phyloP scores from a whole-genome alignment of 1,284 basidiomycete genomes.

The Violaceomyces palustris region DNA sequence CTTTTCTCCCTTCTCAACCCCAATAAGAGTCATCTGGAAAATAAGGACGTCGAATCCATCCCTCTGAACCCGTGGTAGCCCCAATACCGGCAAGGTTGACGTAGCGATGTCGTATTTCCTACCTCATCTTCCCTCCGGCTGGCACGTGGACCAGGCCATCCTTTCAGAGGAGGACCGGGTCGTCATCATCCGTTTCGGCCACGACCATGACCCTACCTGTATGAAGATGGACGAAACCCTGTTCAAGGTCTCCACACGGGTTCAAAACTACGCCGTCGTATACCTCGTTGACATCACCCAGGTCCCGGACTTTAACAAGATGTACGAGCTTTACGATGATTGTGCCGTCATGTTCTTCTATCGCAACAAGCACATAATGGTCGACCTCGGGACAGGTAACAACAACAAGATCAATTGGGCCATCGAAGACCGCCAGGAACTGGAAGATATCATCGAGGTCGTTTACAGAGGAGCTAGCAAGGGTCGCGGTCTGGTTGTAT shows the following conservation, averaged over 20 bases:
- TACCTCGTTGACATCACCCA: conserved; percentile 93
- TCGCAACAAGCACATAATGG: conserved; percentile 98
- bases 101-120: conserved; percentile 66
- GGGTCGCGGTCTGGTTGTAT: conserved; percentile 90
- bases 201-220: conserved; percentile 82
- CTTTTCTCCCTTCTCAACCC: no score
- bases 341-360: conserved; percentile 47
- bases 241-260: conserved; percentile 84
- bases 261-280: conserved; percentile 96
- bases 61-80: no score
- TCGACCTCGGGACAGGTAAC: conserved; percentile 97
- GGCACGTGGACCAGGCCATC: conserved; percentile 66
- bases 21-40: no score
- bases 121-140: conserved; percentile 73
- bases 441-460: conserved; percentile 97
- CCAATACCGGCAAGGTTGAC: no score
- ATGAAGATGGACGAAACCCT: conserved; percentile 99
- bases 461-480: conserved; percentile 97
- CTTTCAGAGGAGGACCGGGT: conserved; percentile 94
- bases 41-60: no score
- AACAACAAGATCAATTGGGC: conserved; percentile 83
- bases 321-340: conserved; percentile 54
- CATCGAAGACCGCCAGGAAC: conserved; percentile 52
- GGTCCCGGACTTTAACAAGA: conserved; percentile 97
- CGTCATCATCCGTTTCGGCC: conserved; percentile 90